A percentile compares a stretch with the other conserved stretches of the same genome.
These are phyloP conservation scores for Dendrobium officinale DNA, from an alignment of 106 monocot genomes.

Conservation along the genomic window DNA sequence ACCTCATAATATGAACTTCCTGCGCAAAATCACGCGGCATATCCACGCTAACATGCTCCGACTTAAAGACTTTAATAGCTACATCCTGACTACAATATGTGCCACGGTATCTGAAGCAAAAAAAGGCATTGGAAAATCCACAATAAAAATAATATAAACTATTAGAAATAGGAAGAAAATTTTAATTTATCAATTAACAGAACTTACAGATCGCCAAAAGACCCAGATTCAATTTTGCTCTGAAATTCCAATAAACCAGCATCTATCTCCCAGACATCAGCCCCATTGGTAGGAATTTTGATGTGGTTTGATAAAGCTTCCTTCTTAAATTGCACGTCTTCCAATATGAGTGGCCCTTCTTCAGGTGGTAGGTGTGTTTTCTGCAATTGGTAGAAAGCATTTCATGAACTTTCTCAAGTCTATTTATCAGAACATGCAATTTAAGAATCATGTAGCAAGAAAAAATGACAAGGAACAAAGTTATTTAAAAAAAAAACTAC, in stretches of 20 bases:
- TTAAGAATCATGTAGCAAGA: background rate
- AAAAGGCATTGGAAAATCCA: background rate
- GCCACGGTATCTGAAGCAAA: constrained; percentile 5
- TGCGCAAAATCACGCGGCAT: constrained; percentile 15
- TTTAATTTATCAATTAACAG: background rate
- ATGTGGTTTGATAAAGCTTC: constrained; percentile 25
- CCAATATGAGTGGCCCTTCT: constrained; percentile 26
- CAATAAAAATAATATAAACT: background rate
- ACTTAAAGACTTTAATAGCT: constrained; percentile 12
- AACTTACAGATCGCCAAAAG: constrained; percentile 71
- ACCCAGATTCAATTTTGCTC: constrained; percentile 58
- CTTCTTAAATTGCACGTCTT: constrained; percentile 12
- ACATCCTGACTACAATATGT: constrained; percentile 14
- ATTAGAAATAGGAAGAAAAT: background rate
- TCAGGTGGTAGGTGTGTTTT: constrained; percentile 19
- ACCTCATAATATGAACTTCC: constrained; percentile 17
- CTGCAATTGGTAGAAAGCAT: constrained; percentile 8
- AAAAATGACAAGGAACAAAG: background rate
- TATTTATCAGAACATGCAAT: background rate
- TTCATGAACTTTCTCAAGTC: background rate
- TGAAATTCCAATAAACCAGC: constrained; percentile 46
- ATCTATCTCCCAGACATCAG: constrained; percentile 73
- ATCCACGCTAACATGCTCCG: background rate
- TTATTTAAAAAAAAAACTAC: background rate
- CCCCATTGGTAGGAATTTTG: constrained; percentile 49